These are phyloP conservation scores for Mycena albidolilacea DNA, from an alignment of 768 basidiomycete species.

Conservation along the genomic window DNA sequence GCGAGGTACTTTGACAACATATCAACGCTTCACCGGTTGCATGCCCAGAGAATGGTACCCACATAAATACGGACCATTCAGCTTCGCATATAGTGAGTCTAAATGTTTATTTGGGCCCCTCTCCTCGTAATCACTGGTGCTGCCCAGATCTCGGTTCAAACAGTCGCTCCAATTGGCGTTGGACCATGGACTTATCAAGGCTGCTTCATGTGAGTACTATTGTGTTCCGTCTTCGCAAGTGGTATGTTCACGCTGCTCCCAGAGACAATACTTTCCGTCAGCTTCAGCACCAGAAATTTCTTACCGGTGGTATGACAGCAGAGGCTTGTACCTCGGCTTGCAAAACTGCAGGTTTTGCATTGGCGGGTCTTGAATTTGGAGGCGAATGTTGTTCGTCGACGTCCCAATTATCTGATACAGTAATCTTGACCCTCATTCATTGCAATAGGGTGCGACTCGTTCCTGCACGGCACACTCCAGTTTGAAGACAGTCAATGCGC, in stretches of 20 bases:
- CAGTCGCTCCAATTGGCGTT: slow-evolving; percentile 15
- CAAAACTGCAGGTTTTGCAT: slow-evolving; percentile 26
- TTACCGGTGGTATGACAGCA: slow-evolving; percentile 22
- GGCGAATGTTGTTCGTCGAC: slow-evolving; percentile 27
- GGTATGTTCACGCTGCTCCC: not conserved
- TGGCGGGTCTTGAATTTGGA: slow-evolving; percentile 29
- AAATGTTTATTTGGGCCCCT: slow-evolving; percentile 21
- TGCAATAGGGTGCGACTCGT: slow-evolving; percentile 27
- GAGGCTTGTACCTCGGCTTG: slow-evolving; percentile 28
- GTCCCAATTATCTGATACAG: not conserved
- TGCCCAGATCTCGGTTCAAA: slow-evolving; percentile 19
- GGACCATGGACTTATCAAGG: slow-evolving; percentile 28
- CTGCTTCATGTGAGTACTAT: slow-evolving; percentile 18
- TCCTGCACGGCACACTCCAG: slow-evolving; percentile 12
- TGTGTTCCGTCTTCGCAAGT: slow-evolving; percentile 2
- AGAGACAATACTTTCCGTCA: slow-evolving; percentile 29
- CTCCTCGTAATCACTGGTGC: slow-evolving; percentile 16
- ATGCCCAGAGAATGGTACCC: too few relatives aligned
- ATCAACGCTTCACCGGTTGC: too few relatives aligned
- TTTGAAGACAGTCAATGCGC: slow-evolving; percentile 25
- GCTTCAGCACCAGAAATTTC: slow-evolving; percentile 29
- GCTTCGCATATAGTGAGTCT: too few relatives aligned
- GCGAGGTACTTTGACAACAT: too few relatives aligned
- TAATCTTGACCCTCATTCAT: slow-evolving; percentile 8
- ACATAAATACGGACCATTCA: too few relatives aligned